These are phyloP conservation scores for Populus hybrid DNA, from an alignment of 441 rosid species.

Conservation along the genomic window DNA sequence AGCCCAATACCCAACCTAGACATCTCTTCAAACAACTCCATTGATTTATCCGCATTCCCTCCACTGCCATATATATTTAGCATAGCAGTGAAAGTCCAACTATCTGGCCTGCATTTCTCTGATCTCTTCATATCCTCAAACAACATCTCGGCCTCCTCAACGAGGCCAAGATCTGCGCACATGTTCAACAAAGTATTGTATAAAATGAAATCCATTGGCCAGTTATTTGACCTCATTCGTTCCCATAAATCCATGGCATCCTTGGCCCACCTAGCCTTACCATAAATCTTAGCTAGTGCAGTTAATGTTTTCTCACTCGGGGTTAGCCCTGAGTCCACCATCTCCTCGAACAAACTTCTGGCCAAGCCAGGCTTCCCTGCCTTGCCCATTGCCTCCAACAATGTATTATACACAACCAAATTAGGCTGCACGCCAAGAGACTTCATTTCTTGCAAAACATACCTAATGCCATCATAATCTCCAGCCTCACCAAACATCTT, in stretches of 20 bases:
- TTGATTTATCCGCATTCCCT: slow-evolving; percentile 65
- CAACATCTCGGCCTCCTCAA: slow-evolving; percentile 79
- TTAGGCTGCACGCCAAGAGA: slow-evolving; percentile 78
- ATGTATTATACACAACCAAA: slow-evolving; percentile 76
- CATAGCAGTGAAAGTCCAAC: slow-evolving; percentile 90
- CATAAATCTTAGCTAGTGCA: slow-evolving; percentile 80
- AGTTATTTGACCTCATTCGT: slow-evolving; percentile 56
- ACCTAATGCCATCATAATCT: slow-evolving; percentile 86
- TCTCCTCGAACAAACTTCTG: slow-evolving; percentile 70
- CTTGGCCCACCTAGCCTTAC: slow-evolving; percentile 87
- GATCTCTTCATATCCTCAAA: slow-evolving; percentile 80
- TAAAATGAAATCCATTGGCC: slow-evolving; percentile 89
- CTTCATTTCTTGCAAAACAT: slow-evolving; percentile 84
- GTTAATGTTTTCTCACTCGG: slow-evolving; percentile 86
- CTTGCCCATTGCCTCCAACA: slow-evolving; percentile 89
- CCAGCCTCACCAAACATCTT: slow-evolving; percentile 92
- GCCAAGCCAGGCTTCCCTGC: slow-evolving; percentile 89
- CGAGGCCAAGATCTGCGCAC: slow-evolving; percentile 89
- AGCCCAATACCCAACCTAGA: slow-evolving; percentile 45
- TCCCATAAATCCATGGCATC: slow-evolving; percentile 83
- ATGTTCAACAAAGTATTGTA: slow-evolving; percentile 85
- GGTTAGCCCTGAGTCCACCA: slow-evolving; percentile 62
- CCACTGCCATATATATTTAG: slow-evolving; percentile 76
- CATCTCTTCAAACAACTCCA: slow-evolving; percentile 69
- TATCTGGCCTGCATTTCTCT: slow-evolving; percentile 55